Conservation (phyloP, 2,329 filamentous ascomycete species). For the Apiospora koreana region DNA sequence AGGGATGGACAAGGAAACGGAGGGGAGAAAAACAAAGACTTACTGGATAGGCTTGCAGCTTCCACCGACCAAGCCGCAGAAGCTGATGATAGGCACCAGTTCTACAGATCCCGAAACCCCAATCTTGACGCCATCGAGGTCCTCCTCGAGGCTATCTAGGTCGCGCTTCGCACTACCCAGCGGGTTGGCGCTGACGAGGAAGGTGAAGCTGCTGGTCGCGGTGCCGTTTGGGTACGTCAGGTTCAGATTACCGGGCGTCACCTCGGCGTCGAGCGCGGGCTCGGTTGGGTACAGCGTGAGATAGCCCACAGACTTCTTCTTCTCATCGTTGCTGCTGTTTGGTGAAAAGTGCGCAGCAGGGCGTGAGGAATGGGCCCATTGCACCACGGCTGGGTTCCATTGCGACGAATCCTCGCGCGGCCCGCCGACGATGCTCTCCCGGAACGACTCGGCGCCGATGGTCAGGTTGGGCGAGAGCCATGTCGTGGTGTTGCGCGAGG, state of each 20-base stretch:
- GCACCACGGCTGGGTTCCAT: conserved; percentile 52
- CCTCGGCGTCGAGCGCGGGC: conserved; percentile 34
- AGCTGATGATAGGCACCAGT: conserved; percentile 32
- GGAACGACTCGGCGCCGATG: conserved; percentile 52
- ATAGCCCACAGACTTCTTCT: conserved; percentile 20
- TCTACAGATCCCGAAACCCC: conserved; percentile 35
- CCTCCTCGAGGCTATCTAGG: conserved; percentile 34
- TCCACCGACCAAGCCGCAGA: conserved; percentile 29
- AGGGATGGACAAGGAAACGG: neutral
- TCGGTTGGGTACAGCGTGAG: conserved; percentile 37
- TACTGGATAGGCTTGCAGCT: conserved; percentile 17
- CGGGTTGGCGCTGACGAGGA: conserved; percentile 40
- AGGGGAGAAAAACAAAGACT: neutral
- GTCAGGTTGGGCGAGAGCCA: conserved; percentile 49
- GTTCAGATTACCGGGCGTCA: conserved; percentile 35
- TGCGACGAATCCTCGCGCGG: conserved; percentile 44
- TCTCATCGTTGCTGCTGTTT: too few species aligned
- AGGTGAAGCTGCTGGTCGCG: conserved; percentile 38
- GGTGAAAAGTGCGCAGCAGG: neutral
- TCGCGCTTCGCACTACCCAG: conserved; percentile 31
- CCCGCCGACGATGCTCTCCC: conserved; percentile 48
- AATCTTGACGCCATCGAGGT: conserved; percentile 40
- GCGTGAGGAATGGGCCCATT: conserved; percentile 37
- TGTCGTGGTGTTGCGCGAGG: conserved; percentile 50
- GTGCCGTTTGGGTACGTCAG: conserved; percentile 48